phyloP scores from a whole-genome alignment of 768 basidiomycete species.

The Leccinum subtestaceum region DNA sequence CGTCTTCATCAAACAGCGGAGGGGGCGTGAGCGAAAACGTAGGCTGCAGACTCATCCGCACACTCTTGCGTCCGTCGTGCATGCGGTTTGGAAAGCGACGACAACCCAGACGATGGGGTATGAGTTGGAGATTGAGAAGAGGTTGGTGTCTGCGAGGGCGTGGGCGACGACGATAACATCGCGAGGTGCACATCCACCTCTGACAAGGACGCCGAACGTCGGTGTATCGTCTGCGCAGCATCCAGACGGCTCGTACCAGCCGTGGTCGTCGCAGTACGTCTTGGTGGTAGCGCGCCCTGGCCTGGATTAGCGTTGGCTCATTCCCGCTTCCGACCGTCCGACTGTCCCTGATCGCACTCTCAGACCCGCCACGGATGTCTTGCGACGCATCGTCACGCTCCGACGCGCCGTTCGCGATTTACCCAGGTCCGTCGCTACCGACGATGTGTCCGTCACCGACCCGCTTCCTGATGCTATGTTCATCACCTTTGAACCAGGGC shows the following conservation, averaged over 20 bases:
- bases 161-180: neutral
- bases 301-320: too few species aligned
- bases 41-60: too few species aligned
- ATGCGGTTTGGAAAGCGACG: too few species aligned
- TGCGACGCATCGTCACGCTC: slow-evolving; percentile 4
- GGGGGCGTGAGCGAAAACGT: too few species aligned
- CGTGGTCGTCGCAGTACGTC: neutral
- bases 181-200: neutral
- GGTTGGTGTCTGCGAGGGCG: too few species aligned
- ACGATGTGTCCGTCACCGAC: too few species aligned
- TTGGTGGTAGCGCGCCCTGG: neutral
- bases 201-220: slow-evolving; percentile 16
- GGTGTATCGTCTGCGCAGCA: neutral
- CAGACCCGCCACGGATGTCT: slow-evolving; percentile 13
- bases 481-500: neutral
- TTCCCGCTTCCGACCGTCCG: slow-evolving; percentile 14
- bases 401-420: slow-evolving; percentile 3
- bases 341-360: too few species aligned
- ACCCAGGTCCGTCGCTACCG: neutral
- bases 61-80: too few species aligned
- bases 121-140: too few species aligned
- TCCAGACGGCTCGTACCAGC: neutral
- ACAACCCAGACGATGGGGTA: too few species aligned
- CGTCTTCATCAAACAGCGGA: too few species aligned
- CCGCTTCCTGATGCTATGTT: neutral